A percentile compares a stretch with the other conserved stretches of the same genome.
These are phyloP conservation scores for Debaryomyces udenii DNA, from an alignment of 1,139 yeast species.

Conservation along the genomic window DNA sequence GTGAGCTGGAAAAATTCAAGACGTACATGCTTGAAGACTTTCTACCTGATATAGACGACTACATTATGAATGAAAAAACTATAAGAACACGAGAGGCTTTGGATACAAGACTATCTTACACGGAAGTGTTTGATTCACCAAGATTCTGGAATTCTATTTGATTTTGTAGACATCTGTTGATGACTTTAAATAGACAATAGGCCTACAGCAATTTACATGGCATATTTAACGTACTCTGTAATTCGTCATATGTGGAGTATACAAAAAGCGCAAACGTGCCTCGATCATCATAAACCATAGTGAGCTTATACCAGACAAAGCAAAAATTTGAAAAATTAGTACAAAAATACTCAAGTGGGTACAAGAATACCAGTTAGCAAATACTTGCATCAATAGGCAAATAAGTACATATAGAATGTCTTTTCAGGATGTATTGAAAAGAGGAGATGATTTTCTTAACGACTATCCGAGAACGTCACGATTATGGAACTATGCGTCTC, in stretches of 20 bases:
- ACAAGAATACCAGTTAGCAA: too few relatives aligned
- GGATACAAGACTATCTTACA: constrained; percentile 10
- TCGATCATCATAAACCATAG: neutral
- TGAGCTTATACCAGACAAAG: neutral
- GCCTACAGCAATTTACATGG: too few relatives aligned
- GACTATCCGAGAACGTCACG: constrained; percentile 61
- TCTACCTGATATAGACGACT: constrained; percentile 4
- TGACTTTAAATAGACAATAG: neutral
- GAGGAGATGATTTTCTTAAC: constrained; percentile 74
- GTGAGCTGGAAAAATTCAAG: constrained; percentile 10
- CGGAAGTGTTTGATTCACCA: constrained; percentile 6
- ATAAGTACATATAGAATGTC: constrained; percentile 51
- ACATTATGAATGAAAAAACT: constrained; percentile 1
- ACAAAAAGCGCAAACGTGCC: neutral
- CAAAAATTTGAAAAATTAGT: constrained; percentile 4
- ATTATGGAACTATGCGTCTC: constrained; percentile 70
- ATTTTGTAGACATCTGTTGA: neutral
- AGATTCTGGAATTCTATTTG: neutral
- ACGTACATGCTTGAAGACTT: constrained; percentile 10
- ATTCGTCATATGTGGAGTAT: too few relatives aligned
- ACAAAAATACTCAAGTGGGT: constrained; percentile 1
- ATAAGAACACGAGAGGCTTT: neutral
- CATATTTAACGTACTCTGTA: too few relatives aligned
- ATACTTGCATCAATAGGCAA: neutral
- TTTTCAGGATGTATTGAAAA: constrained; percentile 64